Evolutionary conservation across 75 land plant species (phyloP).

Genomic region (Cupressus sempervirens): DNA sequence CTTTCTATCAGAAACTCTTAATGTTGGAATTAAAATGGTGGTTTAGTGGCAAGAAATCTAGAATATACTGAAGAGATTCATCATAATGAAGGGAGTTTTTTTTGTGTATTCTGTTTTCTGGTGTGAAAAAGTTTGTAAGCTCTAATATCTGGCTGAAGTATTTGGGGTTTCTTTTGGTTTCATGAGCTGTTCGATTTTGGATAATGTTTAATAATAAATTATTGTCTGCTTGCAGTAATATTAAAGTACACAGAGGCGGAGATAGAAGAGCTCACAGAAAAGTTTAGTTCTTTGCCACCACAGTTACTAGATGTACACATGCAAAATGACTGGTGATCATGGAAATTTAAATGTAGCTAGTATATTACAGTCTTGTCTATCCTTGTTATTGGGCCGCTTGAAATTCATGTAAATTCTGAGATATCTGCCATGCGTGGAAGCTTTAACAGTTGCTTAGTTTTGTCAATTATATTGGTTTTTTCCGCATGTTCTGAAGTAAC

Average conservation of each 20-base stretch:
- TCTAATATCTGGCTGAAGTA: neutral
- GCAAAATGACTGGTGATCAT: neutral
- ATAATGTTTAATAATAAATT: neutral
- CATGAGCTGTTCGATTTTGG: neutral
- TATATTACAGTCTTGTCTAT: neutral
- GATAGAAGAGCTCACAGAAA: neutral
- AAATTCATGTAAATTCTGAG: too few relatives aligned
- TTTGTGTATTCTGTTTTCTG: neutral
- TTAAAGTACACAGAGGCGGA: neutral
- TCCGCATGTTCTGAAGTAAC: neutral
- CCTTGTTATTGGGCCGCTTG: neutral
- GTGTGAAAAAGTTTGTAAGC: too few relatives aligned
- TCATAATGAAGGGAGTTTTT: neutral
- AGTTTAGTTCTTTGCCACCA: neutral
- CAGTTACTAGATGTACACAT: neutral
- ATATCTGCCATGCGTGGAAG: neutral
- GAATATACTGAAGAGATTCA: neutral
- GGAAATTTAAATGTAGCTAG: neutral
- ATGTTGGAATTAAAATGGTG: neutral
- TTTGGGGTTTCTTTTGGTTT: neutral
- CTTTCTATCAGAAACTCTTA: neutral
- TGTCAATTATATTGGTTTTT: too few relatives aligned
- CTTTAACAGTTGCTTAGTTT: neutral
- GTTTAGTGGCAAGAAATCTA: neutral
- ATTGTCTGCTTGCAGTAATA: neutral